Evolutionary conservation across 2,329 filamentous ascomycete genomes (phyloP).

Genomic region (Penicillium sumatraense): DNA sequence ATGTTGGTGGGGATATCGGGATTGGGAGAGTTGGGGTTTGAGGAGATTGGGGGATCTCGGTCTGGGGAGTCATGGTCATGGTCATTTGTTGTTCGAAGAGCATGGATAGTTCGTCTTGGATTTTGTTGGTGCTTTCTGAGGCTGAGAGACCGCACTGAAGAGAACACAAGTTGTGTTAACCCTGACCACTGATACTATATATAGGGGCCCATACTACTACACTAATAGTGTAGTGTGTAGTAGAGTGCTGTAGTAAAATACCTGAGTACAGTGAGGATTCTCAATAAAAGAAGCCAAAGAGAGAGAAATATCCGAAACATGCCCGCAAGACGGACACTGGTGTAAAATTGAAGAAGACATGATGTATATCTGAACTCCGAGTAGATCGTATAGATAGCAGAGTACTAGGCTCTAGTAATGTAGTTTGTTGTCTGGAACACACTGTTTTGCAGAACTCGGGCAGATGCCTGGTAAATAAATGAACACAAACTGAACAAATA

Average conservation of each 20-base stretch:
- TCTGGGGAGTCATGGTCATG: conserved; percentile 46
- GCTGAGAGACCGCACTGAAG: conserved; percentile 48
- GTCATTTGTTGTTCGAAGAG: conserved; percentile 79
- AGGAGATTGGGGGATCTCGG: conserved; percentile 28
- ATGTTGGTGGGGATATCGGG: conserved; percentile 52
- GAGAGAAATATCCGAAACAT: conserved; percentile 42
- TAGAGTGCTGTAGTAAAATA: no score
- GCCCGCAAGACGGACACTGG: conserved; percentile 45
- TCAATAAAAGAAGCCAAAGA: conserved; percentile 42
- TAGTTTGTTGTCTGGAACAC: no score
- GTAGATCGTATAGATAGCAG: no score
- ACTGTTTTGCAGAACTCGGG: no score
- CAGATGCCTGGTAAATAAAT: no score
- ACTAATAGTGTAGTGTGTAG: no score
- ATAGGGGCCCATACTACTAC: no score
- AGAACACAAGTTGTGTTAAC: no score
- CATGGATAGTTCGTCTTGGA: conserved; percentile 79
- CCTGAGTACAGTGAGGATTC: conserved; percentile 46
- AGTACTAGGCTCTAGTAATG: no score
- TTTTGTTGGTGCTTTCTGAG: conserved; percentile 59
- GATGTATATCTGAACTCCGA: conserved; percentile 2
- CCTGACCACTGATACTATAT: no score
- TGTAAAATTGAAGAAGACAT: conserved; percentile 46
- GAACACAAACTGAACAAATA: background rate
- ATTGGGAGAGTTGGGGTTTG: no score